phyloP scores from a whole-genome alignment of 805 yeast genomes.

The Priceomyces castillae region DNA sequence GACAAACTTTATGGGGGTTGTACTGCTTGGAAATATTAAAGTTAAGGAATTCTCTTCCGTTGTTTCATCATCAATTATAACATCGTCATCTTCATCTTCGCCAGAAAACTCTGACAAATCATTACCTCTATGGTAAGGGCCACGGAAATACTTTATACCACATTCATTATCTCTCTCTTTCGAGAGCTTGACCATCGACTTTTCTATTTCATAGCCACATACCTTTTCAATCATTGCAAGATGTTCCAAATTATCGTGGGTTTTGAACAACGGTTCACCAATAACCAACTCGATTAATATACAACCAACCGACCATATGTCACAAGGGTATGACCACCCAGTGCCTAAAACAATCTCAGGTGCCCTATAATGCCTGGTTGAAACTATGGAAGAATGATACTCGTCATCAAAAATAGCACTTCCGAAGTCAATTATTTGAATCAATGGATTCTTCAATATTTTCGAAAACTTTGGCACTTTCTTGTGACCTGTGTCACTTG shows the following conservation, averaged over 20 bases:
- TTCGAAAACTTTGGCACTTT: slow-evolving; percentile 36
- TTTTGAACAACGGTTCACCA: slow-evolving; percentile 92
- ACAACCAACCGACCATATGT: slow-evolving; percentile 96
- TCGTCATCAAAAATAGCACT: slow-evolving; percentile 92
- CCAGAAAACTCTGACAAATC: slow-evolving; percentile 10
- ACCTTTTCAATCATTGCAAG: slow-evolving; percentile 91
- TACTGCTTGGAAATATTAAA: slow-evolving; percentile 36
- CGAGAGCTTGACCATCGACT: slow-evolving; percentile 32
- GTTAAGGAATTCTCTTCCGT: slow-evolving; percentile 23
- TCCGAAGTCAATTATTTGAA: slow-evolving; percentile 95
- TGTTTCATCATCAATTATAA: slow-evolving; percentile 30
- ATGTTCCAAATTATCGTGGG: slow-evolving; percentile 93
- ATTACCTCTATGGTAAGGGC: slow-evolving; percentile 14
- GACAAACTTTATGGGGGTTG: slow-evolving; percentile 39
- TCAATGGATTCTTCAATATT: slow-evolving; percentile 71
- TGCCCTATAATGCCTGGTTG: slow-evolving; percentile 95
- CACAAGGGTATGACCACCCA: slow-evolving; percentile 98
- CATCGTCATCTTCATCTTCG: slow-evolving; percentile 17
- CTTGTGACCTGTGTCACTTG: slow-evolving; percentile 13
- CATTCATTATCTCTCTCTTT: slow-evolving; percentile 39
- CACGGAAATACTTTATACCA: slow-evolving; percentile 38
- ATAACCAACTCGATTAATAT: slow-evolving; percentile 85
- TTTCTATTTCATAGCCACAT: slow-evolving; percentile 53
- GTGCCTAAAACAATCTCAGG: slow-evolving; percentile 92
- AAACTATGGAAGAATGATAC: slow-evolving; percentile 86